Conservation (phyloP, 1,284 basidiomycete species). For the Malassezia psittaci region DNA sequence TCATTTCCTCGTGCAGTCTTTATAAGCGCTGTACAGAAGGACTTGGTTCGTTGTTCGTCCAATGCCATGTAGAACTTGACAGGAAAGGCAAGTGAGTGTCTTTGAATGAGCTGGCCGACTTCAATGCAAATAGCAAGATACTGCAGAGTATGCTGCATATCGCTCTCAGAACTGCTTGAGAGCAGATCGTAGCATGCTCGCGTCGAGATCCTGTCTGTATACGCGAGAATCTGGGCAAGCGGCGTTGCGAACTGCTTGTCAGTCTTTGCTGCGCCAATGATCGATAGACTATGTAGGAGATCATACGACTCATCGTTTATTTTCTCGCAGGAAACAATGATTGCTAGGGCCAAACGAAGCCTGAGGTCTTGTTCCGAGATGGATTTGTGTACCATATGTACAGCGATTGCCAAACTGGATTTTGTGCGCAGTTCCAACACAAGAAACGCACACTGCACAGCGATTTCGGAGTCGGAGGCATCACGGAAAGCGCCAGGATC, state of each 20-base stretch:
- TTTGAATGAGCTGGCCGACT: background rate
- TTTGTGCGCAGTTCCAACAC: background rate
- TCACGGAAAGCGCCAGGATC: background rate
- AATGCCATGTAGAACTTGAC: background rate
- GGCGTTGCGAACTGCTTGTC: background rate
- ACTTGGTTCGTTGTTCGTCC: background rate
- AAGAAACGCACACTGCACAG: background rate
- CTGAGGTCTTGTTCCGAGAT: background rate
- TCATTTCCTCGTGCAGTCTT: background rate
- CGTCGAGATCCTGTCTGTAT: background rate
- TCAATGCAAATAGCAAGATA: background rate
- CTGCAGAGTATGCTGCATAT: background rate
- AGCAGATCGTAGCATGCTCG: background rate
- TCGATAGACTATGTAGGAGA: background rate
- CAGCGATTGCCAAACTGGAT: background rate
- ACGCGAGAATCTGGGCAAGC: background rate
- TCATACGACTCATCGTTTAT: background rate
- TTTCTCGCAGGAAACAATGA: slow-evolving; percentile 3
- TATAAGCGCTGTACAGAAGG: background rate
- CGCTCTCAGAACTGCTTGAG: background rate
- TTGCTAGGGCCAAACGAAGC: slow-evolving; percentile 3
- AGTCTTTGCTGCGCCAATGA: background rate
- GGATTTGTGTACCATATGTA: background rate
- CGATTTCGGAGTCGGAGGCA: background rate
- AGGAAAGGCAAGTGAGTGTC: background rate